These are phyloP conservation scores for Fusarium avenaceum DNA, from an alignment of 2,329 filamentous ascomycete species.

Conservation along the genomic window DNA sequence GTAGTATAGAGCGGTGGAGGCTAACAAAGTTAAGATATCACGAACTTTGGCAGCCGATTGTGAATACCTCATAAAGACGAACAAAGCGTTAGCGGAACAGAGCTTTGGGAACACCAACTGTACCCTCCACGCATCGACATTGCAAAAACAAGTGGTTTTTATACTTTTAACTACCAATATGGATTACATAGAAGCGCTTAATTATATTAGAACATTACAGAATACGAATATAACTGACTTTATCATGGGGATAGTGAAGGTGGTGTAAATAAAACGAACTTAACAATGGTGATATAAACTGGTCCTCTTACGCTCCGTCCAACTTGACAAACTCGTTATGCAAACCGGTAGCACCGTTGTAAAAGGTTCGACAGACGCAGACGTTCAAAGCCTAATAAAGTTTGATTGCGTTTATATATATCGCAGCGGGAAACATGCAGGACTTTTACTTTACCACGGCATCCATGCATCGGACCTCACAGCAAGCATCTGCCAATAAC, in stretches of 20 bases:
- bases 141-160: too few species aligned
- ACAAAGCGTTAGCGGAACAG: neutral
- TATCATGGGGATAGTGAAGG: neutral
- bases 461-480: constrained; percentile 6
- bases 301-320: neutral
- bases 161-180: too few species aligned
- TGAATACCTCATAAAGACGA: neutral
- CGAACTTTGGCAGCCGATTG: neutral
- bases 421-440: neutral
- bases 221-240: too few species aligned
- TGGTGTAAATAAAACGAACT: too few species aligned
- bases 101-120: neutral
- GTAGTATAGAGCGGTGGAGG: neutral
- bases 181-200: too few species aligned
- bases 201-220: too few species aligned
- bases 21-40: neutral
- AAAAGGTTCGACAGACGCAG: too few species aligned
- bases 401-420: neutral
- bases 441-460: too few species aligned
- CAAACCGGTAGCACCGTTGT: neutral
- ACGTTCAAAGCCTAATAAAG: neutral
- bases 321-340: neutral
- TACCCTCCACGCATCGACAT: too few species aligned
- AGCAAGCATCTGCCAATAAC: constrained; percentile 23
- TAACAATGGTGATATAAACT: neutral